A percentile compares a stretch with the other conserved stretches of the same genome.
phyloP scores from a whole-genome alignment of 352 stramenopile genomes.

The Globisporangium cederbergense region DNA sequence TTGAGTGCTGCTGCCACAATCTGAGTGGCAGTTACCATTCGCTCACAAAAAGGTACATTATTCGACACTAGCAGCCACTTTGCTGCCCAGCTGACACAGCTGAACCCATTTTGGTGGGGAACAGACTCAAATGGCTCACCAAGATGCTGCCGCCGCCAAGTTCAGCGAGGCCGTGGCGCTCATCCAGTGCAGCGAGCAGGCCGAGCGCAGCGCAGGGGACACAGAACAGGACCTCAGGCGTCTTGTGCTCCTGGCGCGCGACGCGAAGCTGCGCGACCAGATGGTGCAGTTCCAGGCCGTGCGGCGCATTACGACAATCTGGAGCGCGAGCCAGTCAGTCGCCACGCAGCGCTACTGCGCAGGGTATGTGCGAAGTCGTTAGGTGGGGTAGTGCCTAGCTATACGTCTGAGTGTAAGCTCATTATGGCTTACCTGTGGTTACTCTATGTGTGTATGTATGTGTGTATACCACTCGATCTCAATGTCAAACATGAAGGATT shows the following conservation, averaged over 20 bases:
- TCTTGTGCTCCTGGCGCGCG: constrained; percentile 53
- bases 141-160: neutral
- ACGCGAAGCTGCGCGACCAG: constrained; percentile 42
- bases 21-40: neutral
- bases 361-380: constrained; percentile 18
- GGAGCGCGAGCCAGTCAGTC: constrained; percentile 18
- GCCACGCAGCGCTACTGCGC: constrained; percentile 30
- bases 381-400: neutral
- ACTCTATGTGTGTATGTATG: neutral
- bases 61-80: neutral
- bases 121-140: constrained; percentile 1
- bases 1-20: neutral
- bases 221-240: constrained; percentile 45
- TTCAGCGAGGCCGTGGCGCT: constrained; percentile 62
- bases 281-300: constrained; percentile 63
- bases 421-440: too few relatives aligned
- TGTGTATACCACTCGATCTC: neutral
- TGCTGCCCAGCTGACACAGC: too few relatives aligned
- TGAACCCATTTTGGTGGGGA: constrained; percentile 4
- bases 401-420: neutral
- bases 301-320: constrained; percentile 38
- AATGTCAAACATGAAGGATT: constrained; percentile 34
- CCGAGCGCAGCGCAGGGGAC: constrained; percentile 33
- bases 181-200: constrained; percentile 46
- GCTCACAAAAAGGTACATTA: too few relatives aligned